A percentile compares a stretch with the other conserved stretches of the same genome.
These are phyloP conservation scores for Candida mattraensis DNA, from an alignment of 805 yeast species.

Conservation along the genomic window DNA sequence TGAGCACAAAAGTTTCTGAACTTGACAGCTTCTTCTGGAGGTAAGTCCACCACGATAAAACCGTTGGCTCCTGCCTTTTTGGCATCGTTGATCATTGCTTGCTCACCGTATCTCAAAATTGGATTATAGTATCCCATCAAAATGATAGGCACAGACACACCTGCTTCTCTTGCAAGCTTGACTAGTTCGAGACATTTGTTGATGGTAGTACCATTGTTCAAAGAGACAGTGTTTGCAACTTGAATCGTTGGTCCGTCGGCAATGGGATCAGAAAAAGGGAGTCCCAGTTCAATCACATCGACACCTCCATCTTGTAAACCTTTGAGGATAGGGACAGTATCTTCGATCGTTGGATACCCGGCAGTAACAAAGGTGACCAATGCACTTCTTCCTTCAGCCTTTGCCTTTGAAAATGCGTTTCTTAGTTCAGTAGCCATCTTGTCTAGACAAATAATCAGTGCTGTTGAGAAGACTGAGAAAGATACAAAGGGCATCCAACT, in stretches of 20 bases:
- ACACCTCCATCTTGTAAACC: conserved; percentile 95
- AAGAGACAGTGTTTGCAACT: conserved; percentile 78
- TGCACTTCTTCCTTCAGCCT: conserved; percentile 65
- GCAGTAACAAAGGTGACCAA: conserved; percentile 92
- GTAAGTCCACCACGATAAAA: conserved; percentile 90
- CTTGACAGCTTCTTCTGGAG: conserved; percentile 95
- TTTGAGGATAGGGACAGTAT: conserved; percentile 80
- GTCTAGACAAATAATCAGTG: conserved; percentile 1
- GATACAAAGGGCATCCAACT: not conserved
- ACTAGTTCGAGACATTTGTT: conserved; percentile 69
- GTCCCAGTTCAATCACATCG: conserved; percentile 90
- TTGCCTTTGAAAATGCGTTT: conserved; percentile 35
- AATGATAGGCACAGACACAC: conserved; percentile 85
- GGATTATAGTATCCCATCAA: conserved; percentile 99
- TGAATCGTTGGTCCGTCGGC: conserved; percentile 99
- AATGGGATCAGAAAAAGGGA: conserved; percentile 97
- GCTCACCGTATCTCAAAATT: conserved; percentile 84
- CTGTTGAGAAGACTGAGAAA: not conserved
- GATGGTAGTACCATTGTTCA: conserved; percentile 79
- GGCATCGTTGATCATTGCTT: conserved; percentile 74
- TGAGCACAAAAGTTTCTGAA: conserved; percentile 72
- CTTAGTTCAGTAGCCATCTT: conserved; percentile 35
- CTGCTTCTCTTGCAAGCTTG: conserved; percentile 70
- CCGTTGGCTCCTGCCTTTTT: conserved; percentile 92
- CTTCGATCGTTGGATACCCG: conserved; percentile 86